A percentile compares a stretch with the other conserved stretches of the same genome.
These are phyloP conservation scores for Dioszegia crocea DNA, from an alignment of 768 basidiomycete genomes.

Conservation along the genomic window DNA sequence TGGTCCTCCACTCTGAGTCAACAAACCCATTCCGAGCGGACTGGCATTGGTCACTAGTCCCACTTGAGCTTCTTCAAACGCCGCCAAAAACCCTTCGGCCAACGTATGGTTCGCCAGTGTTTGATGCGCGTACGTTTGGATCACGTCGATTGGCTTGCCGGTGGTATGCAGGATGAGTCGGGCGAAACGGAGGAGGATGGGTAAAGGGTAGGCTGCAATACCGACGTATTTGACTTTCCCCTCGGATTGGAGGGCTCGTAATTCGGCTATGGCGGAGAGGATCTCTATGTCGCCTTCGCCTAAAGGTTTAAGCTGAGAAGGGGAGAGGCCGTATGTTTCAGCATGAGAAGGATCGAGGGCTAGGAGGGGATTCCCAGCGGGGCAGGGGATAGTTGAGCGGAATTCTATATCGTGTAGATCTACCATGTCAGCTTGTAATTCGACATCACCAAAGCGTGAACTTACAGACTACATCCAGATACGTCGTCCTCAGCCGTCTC, in stretches of 20 bases:
- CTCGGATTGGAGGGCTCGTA: constrained; percentile 30
- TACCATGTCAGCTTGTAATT: constrained; percentile 10
- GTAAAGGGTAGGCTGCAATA: constrained; percentile 47
- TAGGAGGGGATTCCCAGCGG: constrained; percentile 26
- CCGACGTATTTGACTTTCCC: constrained; percentile 47
- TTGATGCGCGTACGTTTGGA: constrained; percentile 49
- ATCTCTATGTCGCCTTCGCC: constrained; percentile 22
- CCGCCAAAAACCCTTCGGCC: constrained; percentile 30
- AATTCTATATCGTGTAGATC: constrained; percentile 51
- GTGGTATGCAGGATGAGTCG: constrained; percentile 22
- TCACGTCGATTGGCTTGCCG: constrained; percentile 36
- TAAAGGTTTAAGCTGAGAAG: constrained; percentile 8
- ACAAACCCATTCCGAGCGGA: constrained; percentile 48
- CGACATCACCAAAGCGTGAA: not conserved
- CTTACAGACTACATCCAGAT: constrained; percentile 50
- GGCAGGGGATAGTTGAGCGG: constrained; percentile 21
- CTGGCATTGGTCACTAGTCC: constrained; percentile 44
- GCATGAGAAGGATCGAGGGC: constrained; percentile 15
- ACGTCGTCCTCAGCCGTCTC: constrained; percentile 39
- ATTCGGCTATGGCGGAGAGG: constrained; percentile 24
- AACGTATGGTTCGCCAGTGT: constrained; percentile 43
- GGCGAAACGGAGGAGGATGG: constrained; percentile 44
- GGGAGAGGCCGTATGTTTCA: constrained; percentile 13
- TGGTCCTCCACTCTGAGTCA: constrained; percentile 38
- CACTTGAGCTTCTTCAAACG: constrained; percentile 29